These are phyloP conservation scores for Boletellus ananiceps DNA, from an alignment of 768 basidiomycete genomes.

Conservation along the genomic window DNA sequence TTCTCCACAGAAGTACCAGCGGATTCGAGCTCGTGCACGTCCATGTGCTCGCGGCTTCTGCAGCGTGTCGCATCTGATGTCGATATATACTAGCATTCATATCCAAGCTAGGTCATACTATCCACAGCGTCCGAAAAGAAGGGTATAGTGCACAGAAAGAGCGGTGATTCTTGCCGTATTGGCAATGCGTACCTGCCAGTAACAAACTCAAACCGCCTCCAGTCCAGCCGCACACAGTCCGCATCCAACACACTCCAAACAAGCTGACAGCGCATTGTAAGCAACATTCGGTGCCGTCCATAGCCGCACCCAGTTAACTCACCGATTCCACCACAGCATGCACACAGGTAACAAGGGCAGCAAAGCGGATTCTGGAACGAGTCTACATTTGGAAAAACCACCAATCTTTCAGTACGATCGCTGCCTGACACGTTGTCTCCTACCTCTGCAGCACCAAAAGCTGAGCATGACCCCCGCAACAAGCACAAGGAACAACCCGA, in stretches of 20 bases:
- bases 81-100: neutral
- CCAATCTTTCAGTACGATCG: neutral
- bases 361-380: slow-evolving; percentile 60
- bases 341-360: slow-evolving; percentile 69
- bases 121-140: neutral
- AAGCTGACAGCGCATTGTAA: slow-evolving; percentile 38
- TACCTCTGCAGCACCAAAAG: slow-evolving; percentile 63
- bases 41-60: too few species aligned
- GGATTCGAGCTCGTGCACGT: too few species aligned
- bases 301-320: slow-evolving; percentile 8
- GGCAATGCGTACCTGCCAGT: too few species aligned
- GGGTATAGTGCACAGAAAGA: neutral
- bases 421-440: slow-evolving; percentile 1
- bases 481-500: slow-evolving; percentile 54
- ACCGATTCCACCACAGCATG: slow-evolving; percentile 69
- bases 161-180: neutral
- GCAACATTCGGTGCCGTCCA: neutral
- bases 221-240: slow-evolving; percentile 57
- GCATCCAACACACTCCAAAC: slow-evolving; percentile 67
- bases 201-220: slow-evolving; percentile 10
- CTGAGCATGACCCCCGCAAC: slow-evolving; percentile 54
- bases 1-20: too few species aligned
- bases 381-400: slow-evolving; percentile 28
- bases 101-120: neutral
- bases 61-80: too few species aligned